Base-by-base conservation (phyloP, 1,284 basidiomycete species). In the Ganoderma sinense region DNA sequence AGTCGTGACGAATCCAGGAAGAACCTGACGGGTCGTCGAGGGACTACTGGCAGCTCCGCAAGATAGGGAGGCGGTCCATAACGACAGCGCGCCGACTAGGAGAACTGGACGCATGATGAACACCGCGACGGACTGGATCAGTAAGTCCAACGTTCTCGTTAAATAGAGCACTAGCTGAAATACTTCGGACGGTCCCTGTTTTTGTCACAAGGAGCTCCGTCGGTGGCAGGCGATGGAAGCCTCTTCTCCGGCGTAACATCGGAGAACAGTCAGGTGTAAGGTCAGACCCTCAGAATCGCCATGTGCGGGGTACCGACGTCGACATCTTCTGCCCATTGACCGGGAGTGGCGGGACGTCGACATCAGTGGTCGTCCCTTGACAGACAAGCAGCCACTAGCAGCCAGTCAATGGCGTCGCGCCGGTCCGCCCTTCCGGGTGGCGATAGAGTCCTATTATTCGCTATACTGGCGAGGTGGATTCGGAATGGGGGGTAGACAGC, bases 1-100 rank as follows among this genome's bases (percentile, higher is more conserved):
- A 0, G 84, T 85, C 1, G 85, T 85, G 1, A 84, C 84, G 72
- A 87, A 86, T 4, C 84, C 86, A 13, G 51, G 53, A 4, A 76
- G 76, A 31, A 75, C 74, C 20, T 58, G 36, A 18, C 58, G n/a
- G 16, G 48, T 69, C 36, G 43, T 67, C 16, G 43, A 53, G 3
- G 66, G 69, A 4, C 43, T 20, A 10, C 16, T 51, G 2, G 29
- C 39, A 4, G 62, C 64, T 20, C 45, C 23, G 2, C 65, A 40
- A 18, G 41, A 33, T 1, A 40, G 14, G 8, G 51, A 26, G 13
- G 66, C 13, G 48, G 36, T 43, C 41, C 62, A 65, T 7, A 72
- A 41, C n/a, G 67, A 55, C 41, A 70, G 41, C 10, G 68, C 14
- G 26, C 59, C 62, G 18, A 67, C 51, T 11, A 65, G 53, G n/a